Evolutionary conservation across 2,329 filamentous ascomycete species (phyloP), one percentile per base, ranked within the genome.

Genomic region (Aspergillus ibericus): DNA sequence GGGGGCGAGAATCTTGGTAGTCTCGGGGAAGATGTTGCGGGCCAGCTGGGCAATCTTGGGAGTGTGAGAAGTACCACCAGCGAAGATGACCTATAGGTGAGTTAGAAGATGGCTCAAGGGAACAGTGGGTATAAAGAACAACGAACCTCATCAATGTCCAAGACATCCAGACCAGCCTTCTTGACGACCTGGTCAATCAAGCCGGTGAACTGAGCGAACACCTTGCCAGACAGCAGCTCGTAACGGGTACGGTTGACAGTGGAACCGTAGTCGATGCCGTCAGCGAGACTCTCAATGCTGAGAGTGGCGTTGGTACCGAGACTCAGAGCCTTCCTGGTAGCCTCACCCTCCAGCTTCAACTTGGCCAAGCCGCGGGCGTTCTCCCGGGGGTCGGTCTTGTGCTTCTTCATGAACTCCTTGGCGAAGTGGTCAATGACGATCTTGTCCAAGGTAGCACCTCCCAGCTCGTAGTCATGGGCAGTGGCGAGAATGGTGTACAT

Each of bases 401-500:
- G 86, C 84, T 96, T 96, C 86, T 99, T 98, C 72, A 95, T 85
- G 80, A 99, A 99, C 79, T 99, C 95, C 84, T 99, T 99, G 68
- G 93, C 90, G 69, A 98, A 97, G 82, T 97, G 89, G 75, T 99
- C 93, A 75, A 96, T 90, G 59, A 99, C 84, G 51, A 93, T 89
- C 75, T 95, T 85, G 81, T 99, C 95, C 58, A 99, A 83, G 66
- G 92, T 88, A 35, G 86, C 83, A 71, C 95, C 95, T 57, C 91
- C 88, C 67, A 93, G 90, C 72, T 98, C 93, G 79, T 96, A 97
- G 82, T 99, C 95, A 81, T 98, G 95, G 29, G 89, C 87, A 12
- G 93, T 96, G 18, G 95, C 92, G 59, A 99, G 84, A 69, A 97
- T 88, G 60, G 92, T 97, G 84, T 98, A 98, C 82, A 98, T 93